Conservation (phyloP, 257 asterid genomes). For the Apocynum venetum region DNA sequence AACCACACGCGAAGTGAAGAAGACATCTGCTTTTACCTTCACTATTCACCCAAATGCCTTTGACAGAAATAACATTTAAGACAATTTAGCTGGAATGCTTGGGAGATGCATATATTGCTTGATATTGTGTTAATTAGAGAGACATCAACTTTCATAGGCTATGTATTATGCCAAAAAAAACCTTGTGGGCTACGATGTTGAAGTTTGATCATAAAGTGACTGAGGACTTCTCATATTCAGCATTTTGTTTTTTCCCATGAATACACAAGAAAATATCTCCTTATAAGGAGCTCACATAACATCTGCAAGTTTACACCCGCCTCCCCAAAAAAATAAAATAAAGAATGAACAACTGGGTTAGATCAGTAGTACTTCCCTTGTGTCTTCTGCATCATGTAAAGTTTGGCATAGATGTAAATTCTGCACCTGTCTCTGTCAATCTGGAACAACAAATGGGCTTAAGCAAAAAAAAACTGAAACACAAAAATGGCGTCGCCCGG, state of each 20-base stretch:
- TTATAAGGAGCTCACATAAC: too few relatives aligned
- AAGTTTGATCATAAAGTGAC: not conserved
- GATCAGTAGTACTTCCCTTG: too few relatives aligned
- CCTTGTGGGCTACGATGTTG: not conserved
- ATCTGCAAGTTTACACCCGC: too few relatives aligned
- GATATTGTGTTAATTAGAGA: conserved; percentile 2
- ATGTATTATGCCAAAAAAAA: not conserved
- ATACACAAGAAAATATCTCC: too few relatives aligned
- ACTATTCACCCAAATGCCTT: not conserved
- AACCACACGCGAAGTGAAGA: not conserved
- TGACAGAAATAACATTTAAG: not conserved
- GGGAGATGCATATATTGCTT: not conserved
- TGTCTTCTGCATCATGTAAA: too few relatives aligned
- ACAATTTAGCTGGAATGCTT: not conserved
- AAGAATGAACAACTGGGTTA: too few relatives aligned
- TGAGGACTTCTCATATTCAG: not conserved
- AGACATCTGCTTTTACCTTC: not conserved
- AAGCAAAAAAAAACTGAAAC: too few relatives aligned
- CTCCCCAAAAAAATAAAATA: too few relatives aligned
- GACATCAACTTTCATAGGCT: not conserved
- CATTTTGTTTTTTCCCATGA: too few relatives aligned
- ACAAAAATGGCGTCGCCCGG: conserved; percentile 42
- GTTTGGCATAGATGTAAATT: too few relatives aligned
- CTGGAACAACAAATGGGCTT: too few relatives aligned
- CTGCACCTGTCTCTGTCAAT: too few relatives aligned